Evolutionary conservation across 495 filamentous ascomycete genomes (phyloP).

Genomic region (Aspergillus conjunctus): DNA sequence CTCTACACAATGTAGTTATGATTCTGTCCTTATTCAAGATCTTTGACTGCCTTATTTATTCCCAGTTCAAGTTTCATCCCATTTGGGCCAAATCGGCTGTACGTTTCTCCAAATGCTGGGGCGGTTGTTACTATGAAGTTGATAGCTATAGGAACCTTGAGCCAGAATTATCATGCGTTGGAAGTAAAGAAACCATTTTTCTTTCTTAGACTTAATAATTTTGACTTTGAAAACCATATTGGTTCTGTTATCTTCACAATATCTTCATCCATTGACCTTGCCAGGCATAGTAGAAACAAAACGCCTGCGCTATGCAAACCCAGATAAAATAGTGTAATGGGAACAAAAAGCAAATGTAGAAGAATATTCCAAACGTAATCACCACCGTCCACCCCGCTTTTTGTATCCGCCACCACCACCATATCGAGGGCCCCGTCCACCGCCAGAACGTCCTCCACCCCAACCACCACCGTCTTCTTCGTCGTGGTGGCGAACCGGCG

Average conservation of each 20-base stretch:
- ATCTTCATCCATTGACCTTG: constrained; percentile 24
- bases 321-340: constrained; percentile 23
- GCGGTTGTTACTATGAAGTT: too few species aligned
- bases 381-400: constrained; percentile 47
- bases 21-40: not conserved
- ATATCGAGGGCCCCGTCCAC: constrained; percentile 38
- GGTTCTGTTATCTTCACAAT: constrained; percentile 23
- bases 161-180: not conserved
- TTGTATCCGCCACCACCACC: constrained; percentile 48
- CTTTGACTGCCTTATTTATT: not conserved
- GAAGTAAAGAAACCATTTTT: not conserved
- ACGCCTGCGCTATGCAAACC: constrained; percentile 54
- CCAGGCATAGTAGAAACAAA: constrained; percentile 30
- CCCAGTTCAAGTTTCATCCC: too few species aligned
- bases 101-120: too few species aligned
- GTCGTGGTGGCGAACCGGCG: constrained; percentile 57
- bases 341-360: constrained; percentile 25
- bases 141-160: not conserved
- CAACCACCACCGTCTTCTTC: constrained; percentile 57
- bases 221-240: constrained; percentile 8
- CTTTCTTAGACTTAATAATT: not conserved
- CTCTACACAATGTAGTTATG: constrained; percentile 3
- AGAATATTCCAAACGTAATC: constrained; percentile 20
- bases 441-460: constrained; percentile 50
- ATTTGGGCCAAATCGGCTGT: too few species aligned